phyloP scores from a whole-genome alignment of 805 yeast species.

The Metschnikowia similis region DNA sequence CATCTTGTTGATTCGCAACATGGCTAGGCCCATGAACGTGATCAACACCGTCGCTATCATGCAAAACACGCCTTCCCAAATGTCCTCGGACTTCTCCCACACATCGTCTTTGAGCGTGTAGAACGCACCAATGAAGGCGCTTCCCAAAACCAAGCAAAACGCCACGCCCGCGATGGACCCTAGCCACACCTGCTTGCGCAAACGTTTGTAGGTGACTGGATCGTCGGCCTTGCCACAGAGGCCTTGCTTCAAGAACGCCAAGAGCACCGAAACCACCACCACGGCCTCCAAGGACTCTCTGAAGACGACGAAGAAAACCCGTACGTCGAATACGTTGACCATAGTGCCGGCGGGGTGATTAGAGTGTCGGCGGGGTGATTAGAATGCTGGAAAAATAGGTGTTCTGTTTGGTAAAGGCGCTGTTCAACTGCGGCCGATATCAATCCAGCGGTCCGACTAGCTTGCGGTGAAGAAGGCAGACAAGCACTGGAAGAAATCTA shows the following conservation, averaged over 20 bases:
- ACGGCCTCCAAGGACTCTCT: slow-evolving; percentile 94
- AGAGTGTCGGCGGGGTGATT: neutral
- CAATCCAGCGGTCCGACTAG: too few species aligned
- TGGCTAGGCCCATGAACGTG: slow-evolving; percentile 90
- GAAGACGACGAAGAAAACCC: slow-evolving; percentile 83
- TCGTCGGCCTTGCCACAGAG: slow-evolving; percentile 54
- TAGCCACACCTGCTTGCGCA: slow-evolving; percentile 76
- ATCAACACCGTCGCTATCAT: slow-evolving; percentile 85
- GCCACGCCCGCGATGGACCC: slow-evolving; percentile 73
- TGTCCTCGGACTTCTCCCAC: slow-evolving; percentile 82
- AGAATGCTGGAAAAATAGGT: neutral
- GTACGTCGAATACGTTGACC: slow-evolving; percentile 61
- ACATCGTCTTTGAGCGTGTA: slow-evolving; percentile 76
- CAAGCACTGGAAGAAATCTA: neutral
- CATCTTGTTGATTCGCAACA: slow-evolving; percentile 94
- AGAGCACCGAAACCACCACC: slow-evolving; percentile 80
- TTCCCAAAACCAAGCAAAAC: slow-evolving; percentile 79
- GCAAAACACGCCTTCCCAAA: slow-evolving; percentile 96
- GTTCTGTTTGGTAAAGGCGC: too few species aligned
- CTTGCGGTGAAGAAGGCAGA: too few species aligned
- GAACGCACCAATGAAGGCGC: slow-evolving; percentile 91
- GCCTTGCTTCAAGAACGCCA: slow-evolving; percentile 88
- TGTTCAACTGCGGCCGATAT: too few species aligned
- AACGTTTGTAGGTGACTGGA: slow-evolving; percentile 51
- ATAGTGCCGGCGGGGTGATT: slow-evolving; percentile 16